phyloP scores from a whole-genome alignment of 345 rosid genomes.

The Iberis pinnata region DNA sequence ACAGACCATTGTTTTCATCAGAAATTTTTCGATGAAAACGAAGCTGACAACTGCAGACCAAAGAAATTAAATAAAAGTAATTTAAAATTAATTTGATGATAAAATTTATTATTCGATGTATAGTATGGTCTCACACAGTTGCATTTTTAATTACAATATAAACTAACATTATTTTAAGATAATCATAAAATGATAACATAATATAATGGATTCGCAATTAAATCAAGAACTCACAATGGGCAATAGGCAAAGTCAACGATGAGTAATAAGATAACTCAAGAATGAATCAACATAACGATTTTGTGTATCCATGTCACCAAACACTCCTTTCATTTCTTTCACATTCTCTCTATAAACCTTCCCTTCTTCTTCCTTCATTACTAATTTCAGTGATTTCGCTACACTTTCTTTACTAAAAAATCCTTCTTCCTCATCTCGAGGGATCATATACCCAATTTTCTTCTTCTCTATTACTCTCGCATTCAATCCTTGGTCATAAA shows the following conservation, averaged over 20 bases:
- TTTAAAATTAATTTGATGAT: no score
- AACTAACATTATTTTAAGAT: no score
- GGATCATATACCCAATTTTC: constrained; percentile 25
- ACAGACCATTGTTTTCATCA: no score
- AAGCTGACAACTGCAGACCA: no score
- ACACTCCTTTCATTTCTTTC: constrained; percentile 27
- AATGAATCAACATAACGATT: constrained; percentile 18
- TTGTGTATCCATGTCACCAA: constrained; percentile 23
- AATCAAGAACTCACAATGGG: no score
- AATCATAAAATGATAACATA: no score
- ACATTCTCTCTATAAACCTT: constrained; percentile 33
- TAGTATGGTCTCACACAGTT: no score
- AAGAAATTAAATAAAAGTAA: no score
- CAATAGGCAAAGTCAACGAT: constrained; percentile 7
- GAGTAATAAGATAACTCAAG: constrained; percentile 3
- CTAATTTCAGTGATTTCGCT: constrained; percentile 29
- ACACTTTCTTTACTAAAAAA: constrained; percentile 27
- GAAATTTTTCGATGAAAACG: no score
- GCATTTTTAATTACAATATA: no score
- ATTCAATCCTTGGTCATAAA: constrained; percentile 33
- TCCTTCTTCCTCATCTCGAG: constrained; percentile 28
- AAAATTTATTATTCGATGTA: no score
- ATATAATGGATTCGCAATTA: no score
- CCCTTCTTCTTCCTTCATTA: constrained; percentile 34
- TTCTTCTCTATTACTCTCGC: constrained; percentile 29